Base-by-base conservation (phyloP, 495 filamentous ascomycete genomes). In the Talaromyces ruber region DNA sequence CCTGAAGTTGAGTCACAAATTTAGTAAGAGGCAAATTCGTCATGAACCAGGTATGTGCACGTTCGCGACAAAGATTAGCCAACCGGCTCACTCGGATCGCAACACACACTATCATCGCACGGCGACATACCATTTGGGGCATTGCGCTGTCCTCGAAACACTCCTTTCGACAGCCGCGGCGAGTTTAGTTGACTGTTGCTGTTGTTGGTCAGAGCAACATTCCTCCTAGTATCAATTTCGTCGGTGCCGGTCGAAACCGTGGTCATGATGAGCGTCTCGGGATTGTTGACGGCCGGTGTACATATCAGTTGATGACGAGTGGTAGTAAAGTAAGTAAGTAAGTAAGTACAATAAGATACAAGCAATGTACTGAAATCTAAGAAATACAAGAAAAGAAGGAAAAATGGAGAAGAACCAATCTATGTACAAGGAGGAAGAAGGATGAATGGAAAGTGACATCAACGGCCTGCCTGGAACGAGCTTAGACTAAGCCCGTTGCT, bases 391-490 rank as follows among this genome's bases (percentile, higher is more conserved):
- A 47, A 47, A 8, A 22, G 8, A 21, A 22, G 21, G 18, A 47
- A 9, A 1, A 18, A 18, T 4, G 30, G 39, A 45, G 4, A 21
- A 45, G n/a, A 45, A 45, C 16, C 14, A 43, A 16, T 47, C 43
- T 47, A 39, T 16, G 43, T 47, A 5, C 16, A 18, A 22, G 43
- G 67, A 66, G 39, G 26, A 57, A 26, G 51, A 30, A 61, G 56
- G 60, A 73, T 70, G 70, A 74, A 67, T 70, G 71, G 69, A 74
- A 73, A 71, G 59, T 45, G 51, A 26, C 39, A 47, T 47, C 43
- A 47, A 47, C 43, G 43, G 43, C 43, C 43, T 6, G 43, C 18
- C 43, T 47, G 43, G 43, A 47, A 18, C 43, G 16, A 47, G 43
- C 43, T 47, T 47, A 47, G 34, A 12, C 30, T 32, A 4, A 32